Percentiles rank a stretch among this genome's conserved stretches.
These are phyloP conservation scores for Pneumocystis canis DNA, from an alignment of 1,139 yeast species.

Conservation along the genomic window DNA sequence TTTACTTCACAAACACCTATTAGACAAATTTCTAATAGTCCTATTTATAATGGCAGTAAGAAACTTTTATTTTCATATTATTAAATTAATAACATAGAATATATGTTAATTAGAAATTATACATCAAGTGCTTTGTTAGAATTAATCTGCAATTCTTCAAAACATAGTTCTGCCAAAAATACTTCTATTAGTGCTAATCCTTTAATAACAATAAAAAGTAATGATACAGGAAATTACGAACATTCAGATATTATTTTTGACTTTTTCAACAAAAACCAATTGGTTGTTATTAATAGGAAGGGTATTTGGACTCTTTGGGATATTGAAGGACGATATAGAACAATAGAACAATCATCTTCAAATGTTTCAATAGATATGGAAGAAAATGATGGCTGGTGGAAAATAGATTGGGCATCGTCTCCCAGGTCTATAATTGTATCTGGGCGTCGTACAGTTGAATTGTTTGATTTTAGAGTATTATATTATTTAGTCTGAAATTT, in stretches of 20 bases:
- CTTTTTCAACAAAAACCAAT: background rate
- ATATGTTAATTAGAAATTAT: background rate
- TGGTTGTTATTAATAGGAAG: background rate
- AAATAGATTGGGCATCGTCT: background rate
- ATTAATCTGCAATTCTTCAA: background rate
- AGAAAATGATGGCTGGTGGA: background rate
- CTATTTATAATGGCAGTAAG: background rate
- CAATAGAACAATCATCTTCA: background rate
- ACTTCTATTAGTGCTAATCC: background rate
- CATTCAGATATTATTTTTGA: background rate
- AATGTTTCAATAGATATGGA: background rate
- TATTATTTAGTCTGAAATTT: background rate
- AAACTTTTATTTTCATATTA: background rate
- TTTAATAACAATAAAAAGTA: background rate
- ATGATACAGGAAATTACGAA: background rate
- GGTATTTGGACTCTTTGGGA: background rate
- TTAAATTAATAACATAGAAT: background rate
- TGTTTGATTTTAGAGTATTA: background rate
- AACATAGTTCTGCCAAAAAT: background rate
- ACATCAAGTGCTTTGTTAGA: background rate
- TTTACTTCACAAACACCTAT: background rate
- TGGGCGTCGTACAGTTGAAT: background rate
- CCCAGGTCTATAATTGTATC: background rate
- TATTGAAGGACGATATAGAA: background rate
- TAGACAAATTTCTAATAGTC: background rate